Conservation (phyloP, 2,329 filamentous ascomycete species). For the Harringtonia lauricola region DNA sequence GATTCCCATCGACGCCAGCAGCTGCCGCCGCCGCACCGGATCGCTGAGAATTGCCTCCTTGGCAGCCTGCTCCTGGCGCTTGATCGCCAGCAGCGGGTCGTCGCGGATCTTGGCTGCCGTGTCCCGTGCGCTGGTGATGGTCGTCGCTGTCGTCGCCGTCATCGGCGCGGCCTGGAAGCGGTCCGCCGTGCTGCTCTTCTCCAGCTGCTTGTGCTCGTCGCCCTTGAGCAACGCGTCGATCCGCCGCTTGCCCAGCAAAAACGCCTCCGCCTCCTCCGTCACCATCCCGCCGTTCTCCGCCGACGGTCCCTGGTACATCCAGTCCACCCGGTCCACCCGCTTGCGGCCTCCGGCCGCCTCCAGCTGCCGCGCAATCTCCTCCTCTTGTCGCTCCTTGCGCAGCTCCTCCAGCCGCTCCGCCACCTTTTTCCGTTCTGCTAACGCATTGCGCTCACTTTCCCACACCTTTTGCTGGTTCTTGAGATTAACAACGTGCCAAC, state of each 20-base stretch:
- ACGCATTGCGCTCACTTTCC: conserved; percentile 82
- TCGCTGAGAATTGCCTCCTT: conserved; percentile 75
- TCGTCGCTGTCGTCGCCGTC: conserved; percentile 22
- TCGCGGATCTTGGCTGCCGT: conserved; percentile 78
- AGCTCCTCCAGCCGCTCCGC: conserved; percentile 88
- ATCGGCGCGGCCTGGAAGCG: conserved; percentile 37
- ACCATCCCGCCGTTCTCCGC: conserved; percentile 59
- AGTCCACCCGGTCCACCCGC: conserved; percentile 76
- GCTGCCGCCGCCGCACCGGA: conserved; percentile 52
- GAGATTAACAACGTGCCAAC: conserved; percentile 85
- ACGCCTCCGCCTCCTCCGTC: conserved; percentile 85
- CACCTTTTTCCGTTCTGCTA: conserved; percentile 89
- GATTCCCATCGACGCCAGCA: conserved; percentile 54
- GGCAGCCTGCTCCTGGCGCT: conserved; percentile 76
- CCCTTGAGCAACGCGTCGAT: conserved; percentile 77
- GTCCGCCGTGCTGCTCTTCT: conserved; percentile 58
- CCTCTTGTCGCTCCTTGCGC: conserved; percentile 83
- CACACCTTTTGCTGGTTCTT: conserved; percentile 87
- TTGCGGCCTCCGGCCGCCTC: conserved; percentile 80
- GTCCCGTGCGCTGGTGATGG: conserved; percentile 66
- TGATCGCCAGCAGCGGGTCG: conserved; percentile 87
- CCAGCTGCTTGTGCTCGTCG: conserved; percentile 67
- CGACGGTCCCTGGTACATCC: conserved; percentile 93
- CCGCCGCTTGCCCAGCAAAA: conserved; percentile 80
- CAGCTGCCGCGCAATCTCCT: conserved; percentile 82